Evolutionary conservation across 257 asterid genomes (phyloP).

Genomic region (Linderniella brevidens): DNA sequence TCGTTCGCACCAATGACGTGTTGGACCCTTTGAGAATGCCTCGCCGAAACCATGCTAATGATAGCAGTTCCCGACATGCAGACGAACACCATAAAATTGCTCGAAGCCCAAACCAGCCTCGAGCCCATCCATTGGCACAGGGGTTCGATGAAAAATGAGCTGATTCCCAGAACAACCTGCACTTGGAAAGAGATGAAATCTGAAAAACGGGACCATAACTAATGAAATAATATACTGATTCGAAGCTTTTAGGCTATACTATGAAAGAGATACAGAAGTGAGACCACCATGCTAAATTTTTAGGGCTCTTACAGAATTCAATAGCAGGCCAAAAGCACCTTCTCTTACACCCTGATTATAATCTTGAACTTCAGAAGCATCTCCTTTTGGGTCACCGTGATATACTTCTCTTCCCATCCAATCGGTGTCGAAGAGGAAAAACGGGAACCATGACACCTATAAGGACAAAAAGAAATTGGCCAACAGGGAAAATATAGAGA

Average conservation of each 20-base stretch:
- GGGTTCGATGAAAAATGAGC: slow-evolving; percentile 79
- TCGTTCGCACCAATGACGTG: slow-evolving; percentile 60
- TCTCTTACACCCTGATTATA: slow-evolving; percentile 97
- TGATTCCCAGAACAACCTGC: slow-evolving; percentile 88
- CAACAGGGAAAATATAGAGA: slow-evolving; percentile 1
- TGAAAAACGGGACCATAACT: neutral
- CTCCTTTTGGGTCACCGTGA: slow-evolving; percentile 94
- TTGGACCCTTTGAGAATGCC: slow-evolving; percentile 54
- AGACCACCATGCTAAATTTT: slow-evolving; percentile 25
- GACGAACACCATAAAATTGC: slow-evolving; percentile 69
- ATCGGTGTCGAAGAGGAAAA: slow-evolving; percentile 93
- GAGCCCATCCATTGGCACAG: slow-evolving; percentile 76
- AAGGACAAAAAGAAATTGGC: slow-evolving; percentile 13
- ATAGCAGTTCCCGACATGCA: slow-evolving; percentile 94
- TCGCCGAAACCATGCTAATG: slow-evolving; percentile 50
- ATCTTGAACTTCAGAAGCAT: slow-evolving; percentile 43
- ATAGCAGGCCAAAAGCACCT: slow-evolving; percentile 99
- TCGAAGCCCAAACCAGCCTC: slow-evolving; percentile 71
- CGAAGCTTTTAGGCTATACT: slow-evolving; percentile 7
- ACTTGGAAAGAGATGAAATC: slow-evolving; percentile 5
- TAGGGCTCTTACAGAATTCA: slow-evolving; percentile 98
- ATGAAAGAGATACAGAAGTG: slow-evolving; percentile 10
- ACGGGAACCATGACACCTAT: slow-evolving; percentile 97
- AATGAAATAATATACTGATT: neutral
- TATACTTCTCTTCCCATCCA: slow-evolving; percentile 99